A percentile compares a stretch with the other conserved stretches of the same genome.
phyloP scores from a whole-genome alignment of 805 yeast genomes.

The Spathaspora gorwiae region DNA sequence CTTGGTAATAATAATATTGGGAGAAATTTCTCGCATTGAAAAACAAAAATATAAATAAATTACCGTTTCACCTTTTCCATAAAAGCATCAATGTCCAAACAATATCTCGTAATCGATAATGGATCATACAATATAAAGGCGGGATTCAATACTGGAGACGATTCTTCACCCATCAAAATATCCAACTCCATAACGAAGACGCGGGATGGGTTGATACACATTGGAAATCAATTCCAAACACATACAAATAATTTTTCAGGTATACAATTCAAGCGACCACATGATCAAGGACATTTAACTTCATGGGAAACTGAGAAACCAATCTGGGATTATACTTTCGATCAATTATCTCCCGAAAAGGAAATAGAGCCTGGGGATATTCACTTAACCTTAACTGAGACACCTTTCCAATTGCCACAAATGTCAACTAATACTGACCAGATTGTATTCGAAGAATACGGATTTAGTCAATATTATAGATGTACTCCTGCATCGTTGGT shows the following conservation, averaged over 20 bases:
- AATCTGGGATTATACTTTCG: constrained; percentile 82
- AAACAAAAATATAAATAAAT: too few species aligned
- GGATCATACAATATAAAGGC: constrained; percentile 80
- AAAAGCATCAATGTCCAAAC: constrained; percentile 6
- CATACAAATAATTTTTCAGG: constrained; percentile 71
- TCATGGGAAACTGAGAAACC: constrained; percentile 90
- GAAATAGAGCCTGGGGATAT: constrained; percentile 22
- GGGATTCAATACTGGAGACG: constrained; percentile 20
- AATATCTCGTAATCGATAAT: constrained; percentile 69
- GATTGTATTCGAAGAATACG: constrained; percentile 90
- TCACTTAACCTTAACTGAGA: constrained; percentile 69
- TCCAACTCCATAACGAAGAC: constrained; percentile 73
- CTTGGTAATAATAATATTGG: too few species aligned
- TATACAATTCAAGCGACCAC: constrained; percentile 71
- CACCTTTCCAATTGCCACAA: constrained; percentile 77
- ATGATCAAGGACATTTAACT: constrained; percentile 80
- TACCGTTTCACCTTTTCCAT: too few species aligned
- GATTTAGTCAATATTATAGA: constrained; percentile 65
- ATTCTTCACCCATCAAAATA: constrained; percentile 27
- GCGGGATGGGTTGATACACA: constrained; percentile 64
- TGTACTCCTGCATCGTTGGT: constrained; percentile 53
- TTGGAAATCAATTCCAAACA: constrained; percentile 64
- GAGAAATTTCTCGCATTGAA: too few species aligned
- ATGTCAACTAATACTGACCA: constrained; percentile 84
- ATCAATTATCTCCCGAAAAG: constrained; percentile 10